These are phyloP conservation scores for Capsella bursapastoris DNA, from an alignment of 345 rosid genomes.

Conservation along the genomic window DNA sequence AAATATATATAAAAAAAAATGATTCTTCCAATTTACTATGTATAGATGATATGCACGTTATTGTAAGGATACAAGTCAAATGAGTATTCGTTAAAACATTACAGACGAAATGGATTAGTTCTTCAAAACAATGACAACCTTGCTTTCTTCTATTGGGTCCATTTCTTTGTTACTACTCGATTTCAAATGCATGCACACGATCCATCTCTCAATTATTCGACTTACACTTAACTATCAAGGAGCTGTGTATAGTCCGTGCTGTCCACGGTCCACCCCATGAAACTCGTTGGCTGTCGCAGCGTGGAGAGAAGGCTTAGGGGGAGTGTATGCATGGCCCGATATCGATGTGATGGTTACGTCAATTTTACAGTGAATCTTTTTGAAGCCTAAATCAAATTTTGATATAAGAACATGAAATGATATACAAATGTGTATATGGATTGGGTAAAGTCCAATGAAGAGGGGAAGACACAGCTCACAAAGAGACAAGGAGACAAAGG, in stretches of 20 bases:
- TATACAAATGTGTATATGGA: neutral
- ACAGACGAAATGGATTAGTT: conserved; percentile 9
- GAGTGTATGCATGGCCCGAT: neutral
- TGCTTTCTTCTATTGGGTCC: conserved; percentile 24
- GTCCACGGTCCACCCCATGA: conserved; percentile 37
- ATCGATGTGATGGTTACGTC: conserved; percentile 29
- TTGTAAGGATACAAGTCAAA: too few species aligned
- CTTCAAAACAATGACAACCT: conserved; percentile 22
- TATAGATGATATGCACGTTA: neutral
- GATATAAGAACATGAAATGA: neutral
- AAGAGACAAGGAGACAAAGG: conserved; percentile 27
- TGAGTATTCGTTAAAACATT: neutral
- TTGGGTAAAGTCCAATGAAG: conserved; percentile 33
- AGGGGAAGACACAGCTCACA: conserved; percentile 14
- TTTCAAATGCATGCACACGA: conserved; percentile 35
- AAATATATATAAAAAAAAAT: neutral
- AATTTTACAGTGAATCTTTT: neutral
- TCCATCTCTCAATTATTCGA: conserved; percentile 21
- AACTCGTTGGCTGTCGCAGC: neutral
- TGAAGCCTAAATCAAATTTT: conserved; percentile 4
- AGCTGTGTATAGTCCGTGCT: conserved; percentile 23
- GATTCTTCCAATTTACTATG: too few species aligned
- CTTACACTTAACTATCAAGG: conserved; percentile 10
- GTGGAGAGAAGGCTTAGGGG: neutral
- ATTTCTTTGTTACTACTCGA: conserved; percentile 27